phyloP scores from a whole-genome alignment of 2,329 filamentous ascomycete genomes.

The Monosporascus sp. region DNA sequence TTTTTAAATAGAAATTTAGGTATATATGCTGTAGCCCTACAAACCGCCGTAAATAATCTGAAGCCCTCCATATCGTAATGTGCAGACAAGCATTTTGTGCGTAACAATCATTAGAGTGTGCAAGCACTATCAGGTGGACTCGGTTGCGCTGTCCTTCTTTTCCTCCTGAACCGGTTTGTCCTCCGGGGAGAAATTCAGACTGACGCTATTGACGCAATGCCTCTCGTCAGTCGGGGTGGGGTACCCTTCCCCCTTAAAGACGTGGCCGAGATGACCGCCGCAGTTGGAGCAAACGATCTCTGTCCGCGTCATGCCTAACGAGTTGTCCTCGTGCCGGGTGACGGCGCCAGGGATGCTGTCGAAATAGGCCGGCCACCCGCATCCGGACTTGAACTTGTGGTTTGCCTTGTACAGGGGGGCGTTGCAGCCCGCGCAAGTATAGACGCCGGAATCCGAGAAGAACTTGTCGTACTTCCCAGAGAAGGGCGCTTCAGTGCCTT shows the following conservation, averaged over 20 bases:
- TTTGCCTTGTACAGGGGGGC: conserved; percentile 86
- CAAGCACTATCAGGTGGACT: no score
- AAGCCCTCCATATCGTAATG: no score
- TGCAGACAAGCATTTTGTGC: no score
- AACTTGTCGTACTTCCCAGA: conserved; percentile 87
- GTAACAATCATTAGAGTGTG: no score
- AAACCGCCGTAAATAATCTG: no score
- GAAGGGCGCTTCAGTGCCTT: conserved; percentile 81
- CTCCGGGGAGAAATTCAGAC: conserved; percentile 71
- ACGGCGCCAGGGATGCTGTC: conserved; percentile 92
- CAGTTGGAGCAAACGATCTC: conserved; percentile 96
- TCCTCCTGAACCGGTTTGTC: conserved; percentile 47
- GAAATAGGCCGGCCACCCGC: conserved; percentile 97
- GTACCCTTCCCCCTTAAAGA: conserved; percentile 86
- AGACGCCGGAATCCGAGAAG: conserved; percentile 69
- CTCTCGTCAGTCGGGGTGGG: conserved; percentile 86
- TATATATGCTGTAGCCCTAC: no score
- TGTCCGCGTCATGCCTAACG: conserved; percentile 77
- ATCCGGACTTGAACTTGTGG: conserved; percentile 95
- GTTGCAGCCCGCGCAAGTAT: conserved; percentile 81
- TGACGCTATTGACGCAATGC: conserved; percentile 94
- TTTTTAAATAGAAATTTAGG: no score
- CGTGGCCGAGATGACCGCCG: conserved; percentile 85
- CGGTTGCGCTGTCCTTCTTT: conserved; percentile 27
- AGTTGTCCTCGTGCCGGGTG: conserved; percentile 69